Base-by-base conservation (phyloP, 495 filamentous ascomycete species). In the Apodospora peruviana region DNA sequence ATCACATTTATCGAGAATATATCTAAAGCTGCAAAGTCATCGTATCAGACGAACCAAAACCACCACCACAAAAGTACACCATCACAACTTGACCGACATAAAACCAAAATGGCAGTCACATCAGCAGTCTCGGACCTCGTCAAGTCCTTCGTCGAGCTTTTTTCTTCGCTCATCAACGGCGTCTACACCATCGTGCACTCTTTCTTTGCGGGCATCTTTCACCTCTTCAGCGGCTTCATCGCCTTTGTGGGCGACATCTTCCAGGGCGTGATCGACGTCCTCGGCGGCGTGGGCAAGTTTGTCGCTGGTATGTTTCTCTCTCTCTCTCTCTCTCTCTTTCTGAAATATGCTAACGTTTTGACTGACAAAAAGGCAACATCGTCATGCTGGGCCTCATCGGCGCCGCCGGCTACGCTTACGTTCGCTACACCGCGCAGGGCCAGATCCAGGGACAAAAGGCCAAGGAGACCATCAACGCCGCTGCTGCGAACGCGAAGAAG, bases 241-340 rank as follows among this genome's bases (percentile, higher is more conserved):
- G 39, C 46, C 51, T 51, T 68, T 8, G 14, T 59, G 24, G 55
- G 40, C 8, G 61, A 62, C 11, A 16, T 66, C 25, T 52, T 59
- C 37, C 25, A 46, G 29, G 65, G 65, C 17, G 51, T 68, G 24
- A 40, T 66, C 12, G 61, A 68, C 18, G 42, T 66, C 0, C 53
- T 53, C 2, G 59, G 63, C 7, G 65, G 65, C 0, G 43, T 68
- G 10, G 62, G 63, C 18, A 60, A 54, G 50, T 66, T 68, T 43
- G 46, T 68, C 22, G 43, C 57, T 22, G 61, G 65, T 68, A 47
- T 8, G 62, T 56, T 37, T 40, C 22, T 39, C 22, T 40, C 11
- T 46, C 27, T 34, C 14, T 32, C 23, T 19, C 14, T 41, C 32
- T 44, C 1, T 40, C 9, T 23, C 34, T 25, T 40, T 37, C 19